Evolutionary conservation across 1,284 basidiomycete genomes (phyloP).

Genomic region (Anthracocystis panici-leucophaei): DNA sequence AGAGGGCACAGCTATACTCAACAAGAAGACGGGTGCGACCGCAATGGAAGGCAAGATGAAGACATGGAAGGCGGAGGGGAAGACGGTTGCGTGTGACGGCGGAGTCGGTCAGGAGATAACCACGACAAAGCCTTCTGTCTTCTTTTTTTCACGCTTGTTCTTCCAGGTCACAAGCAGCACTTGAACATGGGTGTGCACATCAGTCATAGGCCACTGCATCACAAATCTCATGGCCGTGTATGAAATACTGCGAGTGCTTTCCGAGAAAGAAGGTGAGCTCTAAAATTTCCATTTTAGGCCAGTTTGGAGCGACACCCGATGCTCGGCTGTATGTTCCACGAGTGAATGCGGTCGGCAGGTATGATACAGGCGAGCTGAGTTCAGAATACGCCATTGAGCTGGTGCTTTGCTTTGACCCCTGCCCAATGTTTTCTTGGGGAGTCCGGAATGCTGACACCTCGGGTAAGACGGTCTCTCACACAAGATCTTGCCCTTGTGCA

Average conservation of each 20-base stretch:
- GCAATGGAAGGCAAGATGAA: neutral
- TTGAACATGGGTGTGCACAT: no score
- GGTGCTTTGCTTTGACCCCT: no score
- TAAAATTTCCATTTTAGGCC: neutral
- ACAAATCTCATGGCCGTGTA: neutral
- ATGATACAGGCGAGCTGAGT: neutral
- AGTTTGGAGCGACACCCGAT: neutral
- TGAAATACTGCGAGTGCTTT: constrained; percentile 4
- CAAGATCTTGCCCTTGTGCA: no score
- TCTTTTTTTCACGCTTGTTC: no score
- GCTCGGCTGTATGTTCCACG: neutral
- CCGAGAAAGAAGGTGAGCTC: neutral
- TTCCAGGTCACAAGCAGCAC: no score
- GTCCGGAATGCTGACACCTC: no score
- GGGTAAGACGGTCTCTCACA: no score
- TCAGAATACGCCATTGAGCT: no score
- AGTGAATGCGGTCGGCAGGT: neutral
- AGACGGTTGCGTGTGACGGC: neutral
- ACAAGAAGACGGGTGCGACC: neutral
- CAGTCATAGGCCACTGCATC: no score
- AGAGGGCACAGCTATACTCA: constrained; percentile 16
- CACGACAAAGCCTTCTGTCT: no score
- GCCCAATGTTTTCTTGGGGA: no score
- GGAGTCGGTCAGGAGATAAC: no score
- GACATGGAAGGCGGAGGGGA: constrained; percentile 13